Evolutionary conservation across 139 green algal genomes (phyloP).

Genomic region (Picochlorum sp.): DNA sequence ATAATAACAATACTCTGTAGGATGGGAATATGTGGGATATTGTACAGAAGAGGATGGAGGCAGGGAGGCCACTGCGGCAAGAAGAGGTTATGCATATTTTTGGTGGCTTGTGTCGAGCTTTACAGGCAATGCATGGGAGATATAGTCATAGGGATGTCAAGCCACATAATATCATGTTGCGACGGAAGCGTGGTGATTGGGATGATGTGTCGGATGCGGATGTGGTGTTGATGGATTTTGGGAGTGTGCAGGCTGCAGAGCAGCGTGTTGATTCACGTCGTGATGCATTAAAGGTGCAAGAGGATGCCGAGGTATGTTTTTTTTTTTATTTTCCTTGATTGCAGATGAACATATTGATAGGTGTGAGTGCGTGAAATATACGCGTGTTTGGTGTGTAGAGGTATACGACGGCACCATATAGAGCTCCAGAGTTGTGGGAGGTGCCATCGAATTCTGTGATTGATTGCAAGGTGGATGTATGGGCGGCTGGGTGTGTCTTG

Average conservation of each 20-base stretch:
- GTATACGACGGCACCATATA: conserved; percentile 64
- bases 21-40: conserved; percentile 42
- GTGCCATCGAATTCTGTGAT: conserved; percentile 53
- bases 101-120: conserved; percentile 47
- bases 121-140: conserved; percentile 55
- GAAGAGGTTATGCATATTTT: conserved; percentile 34
- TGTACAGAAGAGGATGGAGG: conserved; percentile 24
- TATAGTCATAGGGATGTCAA: conserved; percentile 81
- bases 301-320: conserved; percentile 56
- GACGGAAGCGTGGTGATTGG: background rate
- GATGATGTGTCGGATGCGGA: conserved; percentile 9
- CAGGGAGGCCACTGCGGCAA: conserved; percentile 17
- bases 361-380: background rate
- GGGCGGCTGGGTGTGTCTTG: conserved; percentile 76
- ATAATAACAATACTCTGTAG: conserved; percentile 12
- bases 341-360: background rate
- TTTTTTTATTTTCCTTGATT: background rate
- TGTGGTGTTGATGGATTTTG: conserved; percentile 72
- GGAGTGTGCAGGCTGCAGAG: conserved; percentile 35
- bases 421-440: conserved; percentile 89
- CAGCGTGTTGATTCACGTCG: conserved; percentile 41
- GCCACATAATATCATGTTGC: conserved; percentile 77
- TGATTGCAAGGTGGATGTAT: conserved; percentile 74
- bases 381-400: background rate
- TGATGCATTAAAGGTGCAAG: conserved; percentile 65